Base-by-base conservation (phyloP, 2,329 filamentous ascomycete species). In the Cephalotrichum gorgonifer region DNA sequence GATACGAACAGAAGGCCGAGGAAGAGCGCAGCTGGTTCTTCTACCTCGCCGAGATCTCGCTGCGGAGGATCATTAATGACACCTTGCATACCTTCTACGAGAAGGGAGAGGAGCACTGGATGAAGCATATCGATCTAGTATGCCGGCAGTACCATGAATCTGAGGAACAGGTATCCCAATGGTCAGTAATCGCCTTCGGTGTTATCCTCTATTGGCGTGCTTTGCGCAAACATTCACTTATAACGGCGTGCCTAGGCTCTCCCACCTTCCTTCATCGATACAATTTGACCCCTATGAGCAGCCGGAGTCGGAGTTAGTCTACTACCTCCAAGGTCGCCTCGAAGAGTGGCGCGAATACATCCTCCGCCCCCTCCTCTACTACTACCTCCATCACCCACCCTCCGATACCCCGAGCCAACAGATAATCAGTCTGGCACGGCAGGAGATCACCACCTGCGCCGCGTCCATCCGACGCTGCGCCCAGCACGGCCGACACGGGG, bases 361-460 rank as follows among this genome's bases (percentile, higher is more conserved):
- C 35, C 59, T 62, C 35, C 54, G 60, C 1, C 59, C 60, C 3
- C 62, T 63, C 35, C 48, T 62, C 2, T 64, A 61, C 49, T 54
- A 57, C 35, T 53, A 55, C 26, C 52, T 60, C 12, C 58, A 60
- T 48, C 48, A 55, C 12, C 43, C 44, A 2, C 38, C 51, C 11
- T 26, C 26, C 5, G 46, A 57, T 57, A 55, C 43, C 50, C 55
- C 9, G 54, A 52, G 15, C 42, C 53, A 35, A 52, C 60, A 43
- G 43, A 51, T 20, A 48, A 52, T 38, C 53, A 53, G 43, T 55
- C n/a, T 30, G 27, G 27, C 27, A 30, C 6, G 12, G 27, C 6
- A 12, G 12, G 6, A 12, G 6, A 30, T 30, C 27, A 12, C 6
- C 6, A 6, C 12, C 12, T 30, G 27, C 12, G 12, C 12, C 27